Evolutionary conservation across 108 stramenopile species (phyloP).

Genomic region (Cyclotella choctawhatcheeana): DNA sequence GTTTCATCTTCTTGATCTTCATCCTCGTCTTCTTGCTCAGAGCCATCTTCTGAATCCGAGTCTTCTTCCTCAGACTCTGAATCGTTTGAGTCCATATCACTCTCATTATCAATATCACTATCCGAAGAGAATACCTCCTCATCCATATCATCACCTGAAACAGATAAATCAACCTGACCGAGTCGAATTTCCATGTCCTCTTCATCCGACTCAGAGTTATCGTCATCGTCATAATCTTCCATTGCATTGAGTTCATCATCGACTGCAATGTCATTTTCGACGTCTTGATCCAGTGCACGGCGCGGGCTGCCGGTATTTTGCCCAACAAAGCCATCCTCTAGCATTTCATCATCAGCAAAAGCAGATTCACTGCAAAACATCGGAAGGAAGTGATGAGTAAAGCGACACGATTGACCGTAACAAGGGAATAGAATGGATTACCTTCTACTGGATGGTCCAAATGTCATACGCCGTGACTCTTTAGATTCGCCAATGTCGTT

Average conservation of each 20-base stretch:
- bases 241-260: constrained; percentile 27
- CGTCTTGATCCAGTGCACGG: constrained; percentile 5
- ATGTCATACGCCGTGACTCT: constrained; percentile 35
- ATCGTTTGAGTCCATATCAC: constrained; percentile 51
- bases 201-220: constrained; percentile 30
- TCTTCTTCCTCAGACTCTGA: constrained; percentile 55
- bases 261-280: constrained; percentile 19
- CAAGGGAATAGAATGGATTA: neutral
- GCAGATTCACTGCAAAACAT: constrained; percentile 31
- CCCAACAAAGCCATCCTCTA: constrained; percentile 76
- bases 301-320: constrained; percentile 27
- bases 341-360: constrained; percentile 67
- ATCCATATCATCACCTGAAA: constrained; percentile 42
- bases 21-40: constrained; percentile 45
- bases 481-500: constrained; percentile 1
- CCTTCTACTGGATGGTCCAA: constrained; percentile 39
- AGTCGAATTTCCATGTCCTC: constrained; percentile 47
- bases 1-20: constrained; percentile 23
- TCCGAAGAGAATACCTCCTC: constrained; percentile 37
- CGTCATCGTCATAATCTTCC: constrained; percentile 31
- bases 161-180: constrained; percentile 43
- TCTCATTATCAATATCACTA: constrained; percentile 20
- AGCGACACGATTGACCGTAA: no score
- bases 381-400: no score
- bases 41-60: constrained; percentile 28